Percentiles rank a stretch among this genome's conserved stretches.
Evolutionary conservation across 805 yeast species (phyloP).

Genomic region (Candida oleophila): DNA sequence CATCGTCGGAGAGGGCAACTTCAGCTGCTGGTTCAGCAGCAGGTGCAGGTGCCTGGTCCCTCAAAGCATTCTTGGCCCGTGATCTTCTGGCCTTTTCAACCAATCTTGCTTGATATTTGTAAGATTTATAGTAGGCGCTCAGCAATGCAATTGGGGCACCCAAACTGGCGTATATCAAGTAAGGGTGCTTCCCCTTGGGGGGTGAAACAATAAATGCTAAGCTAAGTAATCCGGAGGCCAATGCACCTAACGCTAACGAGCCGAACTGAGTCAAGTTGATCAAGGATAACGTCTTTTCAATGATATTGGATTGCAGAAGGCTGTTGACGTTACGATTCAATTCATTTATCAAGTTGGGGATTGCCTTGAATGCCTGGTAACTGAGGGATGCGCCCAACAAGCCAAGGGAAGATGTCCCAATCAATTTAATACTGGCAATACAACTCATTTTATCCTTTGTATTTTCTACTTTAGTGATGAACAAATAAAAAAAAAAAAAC

Average conservation of each 20-base stretch:
- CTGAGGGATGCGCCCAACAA: constrained; percentile 53
- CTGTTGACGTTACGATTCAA: constrained; percentile 22
- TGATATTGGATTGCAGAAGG: constrained; percentile 13
- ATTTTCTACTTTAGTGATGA: no score
- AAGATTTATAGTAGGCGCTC: constrained; percentile 3
- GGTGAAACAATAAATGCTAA: constrained; percentile 60
- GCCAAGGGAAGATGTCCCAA: constrained; percentile 71
- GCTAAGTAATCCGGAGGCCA: constrained; percentile 52
- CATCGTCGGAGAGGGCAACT: constrained; percentile 13
- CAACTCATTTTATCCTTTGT: no score
- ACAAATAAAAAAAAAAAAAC: not conserved
- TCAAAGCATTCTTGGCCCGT: not conserved
- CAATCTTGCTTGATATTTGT: not conserved
- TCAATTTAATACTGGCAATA: constrained; percentile 47
- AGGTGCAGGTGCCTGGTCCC: not conserved
- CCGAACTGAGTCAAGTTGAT: constrained; percentile 21
- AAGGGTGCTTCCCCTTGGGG: constrained; percentile 62
- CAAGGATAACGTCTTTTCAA: constrained; percentile 10
- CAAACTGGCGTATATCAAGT: constrained; percentile 62
- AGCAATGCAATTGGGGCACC: constrained; percentile 48
- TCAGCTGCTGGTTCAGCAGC: constrained; percentile 3
- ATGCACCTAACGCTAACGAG: constrained; percentile 39
- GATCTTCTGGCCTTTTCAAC: not conserved
- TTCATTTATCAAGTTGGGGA: constrained; percentile 27
- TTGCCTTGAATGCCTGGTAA: constrained; percentile 34